Base-by-base conservation (phyloP, 176 grass and related monocot species). In the Aegilops umbellulata region DNA sequence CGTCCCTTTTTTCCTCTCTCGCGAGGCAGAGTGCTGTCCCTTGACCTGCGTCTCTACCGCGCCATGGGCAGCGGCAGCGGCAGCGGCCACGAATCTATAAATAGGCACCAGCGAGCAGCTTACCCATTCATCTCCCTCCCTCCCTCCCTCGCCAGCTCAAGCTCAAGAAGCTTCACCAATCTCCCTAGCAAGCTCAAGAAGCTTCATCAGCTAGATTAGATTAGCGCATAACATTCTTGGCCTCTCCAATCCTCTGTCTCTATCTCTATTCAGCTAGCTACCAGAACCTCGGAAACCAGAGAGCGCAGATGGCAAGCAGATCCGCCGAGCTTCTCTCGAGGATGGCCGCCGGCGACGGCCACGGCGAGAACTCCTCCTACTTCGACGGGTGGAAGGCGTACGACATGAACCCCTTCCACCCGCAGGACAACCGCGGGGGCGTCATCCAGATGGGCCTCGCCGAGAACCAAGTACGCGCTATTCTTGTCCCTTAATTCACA, bases 361-460 rank as follows among this genome's bases (percentile, higher is more conserved):
- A 98, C 74, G 89, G 96, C 55, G 96, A 98, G 96, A 94, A 91
- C 4, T 95, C 90, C 0, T 85, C 88, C 22, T 98, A 98, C 74
- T 98, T 95, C 60, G 91, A 98, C 6, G 96, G 96, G 8, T 98
- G 96, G 96, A 98, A 94, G 88, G 96, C 96, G 22, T 95, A 98
- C 81, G 91, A 98, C 9, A 71, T 19, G 12, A 36, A 98, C 83
- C 93, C 90, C 0, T 98, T 94, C 84, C 75, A 98, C 88, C 86
- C 61, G 25, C 76, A 38, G 22, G 16, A 10, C 35, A 98, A 95
- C 60, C 86, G 27, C 6, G 69, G 19, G 0, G 96, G 96, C 1
- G 90, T 98, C 82, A 98, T 98, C 74, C 96, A 98, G 82, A 95
- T 98, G 96, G 96, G 96, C 22, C 93, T 98, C 19, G 93, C 93